Percentiles rank a stretch among this genome's conserved stretches.
Evolutionary conservation across 2,329 filamentous ascomycete genomes (phyloP).

Genomic region (Penicillium sp.): DNA sequence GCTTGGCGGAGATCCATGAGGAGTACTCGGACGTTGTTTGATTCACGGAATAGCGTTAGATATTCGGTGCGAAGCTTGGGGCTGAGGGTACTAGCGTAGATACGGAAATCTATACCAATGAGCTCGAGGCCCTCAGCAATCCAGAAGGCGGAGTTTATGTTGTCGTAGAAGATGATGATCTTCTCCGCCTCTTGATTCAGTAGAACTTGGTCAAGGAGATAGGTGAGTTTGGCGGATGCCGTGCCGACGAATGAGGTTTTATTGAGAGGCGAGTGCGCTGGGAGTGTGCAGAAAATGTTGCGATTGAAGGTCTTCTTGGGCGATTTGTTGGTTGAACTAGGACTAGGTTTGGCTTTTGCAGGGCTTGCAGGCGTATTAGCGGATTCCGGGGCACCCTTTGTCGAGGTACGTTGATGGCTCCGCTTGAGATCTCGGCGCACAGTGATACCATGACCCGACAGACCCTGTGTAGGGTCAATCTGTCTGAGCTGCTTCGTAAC

Average conservation of each 20-base stretch:
- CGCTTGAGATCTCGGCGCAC: constrained; percentile 30
- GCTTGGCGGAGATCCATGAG: constrained; percentile 91
- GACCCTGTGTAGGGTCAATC: constrained; percentile 39
- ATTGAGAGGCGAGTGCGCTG: constrained; percentile 54
- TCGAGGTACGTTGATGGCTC: constrained; percentile 13
- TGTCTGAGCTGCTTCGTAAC: constrained; percentile 44
- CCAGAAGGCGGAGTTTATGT: constrained; percentile 83
- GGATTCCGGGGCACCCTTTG: constrained; percentile 19
- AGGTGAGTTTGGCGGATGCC: constrained; percentile 81
- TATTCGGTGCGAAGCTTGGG: constrained; percentile 69
- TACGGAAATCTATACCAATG: constrained; percentile 61
- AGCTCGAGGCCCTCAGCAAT: constrained; percentile 80
- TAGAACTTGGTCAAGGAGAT: constrained; percentile 72
- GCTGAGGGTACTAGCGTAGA: constrained; percentile 57
- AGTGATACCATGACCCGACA: constrained; percentile 44
- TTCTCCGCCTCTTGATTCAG: constrained; percentile 72
- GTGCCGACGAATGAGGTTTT: constrained; percentile 71
- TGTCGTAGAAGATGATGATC: constrained; percentile 90
- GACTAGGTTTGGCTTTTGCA: constrained; percentile 19
- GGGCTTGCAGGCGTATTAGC: constrained; percentile 12
- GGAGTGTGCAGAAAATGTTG: constrained; percentile 27
- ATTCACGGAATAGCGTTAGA: constrained; percentile 73
- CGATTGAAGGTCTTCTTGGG: constrained; percentile 34
- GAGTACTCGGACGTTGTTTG: constrained; percentile 69
- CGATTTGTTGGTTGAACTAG: constrained; percentile 27